These are phyloP conservation scores for Gaeumannomyces sp. DNA, from an alignment of 2,329 filamentous ascomycete species.

Conservation along the genomic window DNA sequence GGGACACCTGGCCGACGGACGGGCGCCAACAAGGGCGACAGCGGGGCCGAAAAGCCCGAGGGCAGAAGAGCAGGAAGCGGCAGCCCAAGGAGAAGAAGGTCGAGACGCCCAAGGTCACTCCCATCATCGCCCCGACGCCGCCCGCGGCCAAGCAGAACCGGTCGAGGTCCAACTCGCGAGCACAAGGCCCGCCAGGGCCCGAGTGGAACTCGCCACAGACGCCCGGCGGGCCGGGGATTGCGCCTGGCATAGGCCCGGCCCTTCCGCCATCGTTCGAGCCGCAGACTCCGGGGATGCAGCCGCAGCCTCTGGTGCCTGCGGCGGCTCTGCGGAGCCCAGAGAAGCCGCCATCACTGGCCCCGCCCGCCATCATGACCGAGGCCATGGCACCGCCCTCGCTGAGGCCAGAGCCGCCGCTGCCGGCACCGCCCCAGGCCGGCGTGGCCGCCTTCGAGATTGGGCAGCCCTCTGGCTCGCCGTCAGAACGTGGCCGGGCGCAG, in stretches of 20 bases:
- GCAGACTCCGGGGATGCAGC: conserved; percentile 34
- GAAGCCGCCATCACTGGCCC: conserved; percentile 15
- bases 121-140: conserved; percentile 42
- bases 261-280: conserved; percentile 37
- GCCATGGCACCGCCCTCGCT: conserved; percentile 52
- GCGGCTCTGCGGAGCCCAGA: conserved; percentile 22
- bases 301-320: conserved; percentile 30
- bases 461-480: conserved; percentile 24
- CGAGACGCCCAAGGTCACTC: conserved; percentile 31
- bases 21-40: conserved; percentile 33
- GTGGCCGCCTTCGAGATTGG: conserved; percentile 45
- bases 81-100: conserved; percentile 34
- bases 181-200: conserved; percentile 17
- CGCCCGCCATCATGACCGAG: conserved; percentile 38
- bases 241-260: conserved; percentile 32
- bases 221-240: conserved; percentile 16
- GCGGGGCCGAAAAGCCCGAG: conserved; percentile 37
- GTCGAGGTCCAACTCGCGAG: conserved; percentile 50
- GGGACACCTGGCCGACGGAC: conserved; percentile 53
- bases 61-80: conserved; percentile 34
- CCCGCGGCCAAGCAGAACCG: conserved; percentile 37
- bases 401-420: conserved; percentile 46
- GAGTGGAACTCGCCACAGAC: conserved; percentile 19
- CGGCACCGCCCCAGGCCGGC: conserved; percentile 40
- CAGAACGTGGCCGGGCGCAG: conserved; percentile 39